Percentiles rank a stretch among this genome's conserved stretches.
Evolutionary conservation across 1,139 yeast genomes (phyloP).

Genomic region (Saccharomyces hybrid): DNA sequence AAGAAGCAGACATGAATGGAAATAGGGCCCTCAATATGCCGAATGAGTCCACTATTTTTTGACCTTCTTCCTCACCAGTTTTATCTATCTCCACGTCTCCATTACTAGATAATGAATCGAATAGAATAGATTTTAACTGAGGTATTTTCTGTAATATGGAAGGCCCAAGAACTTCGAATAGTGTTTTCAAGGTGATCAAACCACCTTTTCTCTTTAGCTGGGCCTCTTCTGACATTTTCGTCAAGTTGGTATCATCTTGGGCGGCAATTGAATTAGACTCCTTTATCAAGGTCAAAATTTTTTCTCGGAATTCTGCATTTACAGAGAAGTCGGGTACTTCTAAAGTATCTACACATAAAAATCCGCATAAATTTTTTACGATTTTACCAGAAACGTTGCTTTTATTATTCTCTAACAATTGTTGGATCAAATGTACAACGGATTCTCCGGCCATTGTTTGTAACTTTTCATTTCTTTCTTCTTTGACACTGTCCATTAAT

Average conservation of each 20-base stretch:
- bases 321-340: conserved; percentile 91
- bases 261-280: conserved; percentile 72
- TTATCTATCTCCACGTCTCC: conserved; percentile 35
- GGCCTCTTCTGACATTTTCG: conserved; percentile 63
- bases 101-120: conserved; percentile 47
- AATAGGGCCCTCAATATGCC: conserved; percentile 74
- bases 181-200: conserved; percentile 54
- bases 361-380: conserved; percentile 84
- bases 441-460: conserved; percentile 69
- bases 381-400: conserved; percentile 78
- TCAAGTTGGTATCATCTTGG: conserved; percentile 56
- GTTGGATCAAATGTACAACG: conserved; percentile 54
- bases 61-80: conserved; percentile 52
- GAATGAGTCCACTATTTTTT: conserved; percentile 75
- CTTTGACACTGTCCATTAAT: conserved; percentile 86
- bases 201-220: conserved; percentile 81
- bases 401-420: conserved; percentile 52
- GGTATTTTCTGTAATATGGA: conserved; percentile 57
- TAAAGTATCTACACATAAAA: conserved; percentile 88
- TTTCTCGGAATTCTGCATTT: conserved; percentile 48
- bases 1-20: conserved; percentile 48
- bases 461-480: conserved; percentile 57
- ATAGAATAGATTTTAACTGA: conserved; percentile 57
- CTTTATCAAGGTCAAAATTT: conserved; percentile 66
- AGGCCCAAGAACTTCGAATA: conserved; percentile 45